Conservation (phyloP, 495 filamentous ascomycete species). For the Parmelia sp. region DNA sequence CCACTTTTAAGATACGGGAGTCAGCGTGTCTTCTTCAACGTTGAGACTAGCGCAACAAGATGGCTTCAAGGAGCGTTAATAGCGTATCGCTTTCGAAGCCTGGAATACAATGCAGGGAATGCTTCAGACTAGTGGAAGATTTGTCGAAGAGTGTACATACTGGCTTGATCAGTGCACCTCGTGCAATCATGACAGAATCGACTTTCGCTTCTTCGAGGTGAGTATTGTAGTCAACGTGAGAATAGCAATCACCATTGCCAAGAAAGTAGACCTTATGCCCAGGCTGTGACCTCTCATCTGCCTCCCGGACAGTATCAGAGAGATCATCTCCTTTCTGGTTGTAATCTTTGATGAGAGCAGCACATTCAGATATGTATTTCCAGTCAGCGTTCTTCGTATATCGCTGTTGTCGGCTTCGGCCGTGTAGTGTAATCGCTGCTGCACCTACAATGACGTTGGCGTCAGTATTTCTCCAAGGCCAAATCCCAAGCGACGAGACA, state of each 20-base stretch:
- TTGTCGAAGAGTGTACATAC: neutral
- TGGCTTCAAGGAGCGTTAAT: neutral
- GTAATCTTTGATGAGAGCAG: constrained; percentile 72
- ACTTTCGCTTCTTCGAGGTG: constrained; percentile 72
- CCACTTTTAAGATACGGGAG: constrained; percentile 80
- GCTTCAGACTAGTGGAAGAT: neutral
- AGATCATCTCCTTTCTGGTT: constrained; percentile 56
- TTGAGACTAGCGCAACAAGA: neutral
- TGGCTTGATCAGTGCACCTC: constrained; percentile 43
- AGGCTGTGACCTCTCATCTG: constrained; percentile 60
- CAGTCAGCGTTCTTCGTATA: constrained; percentile 88
- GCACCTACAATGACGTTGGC: constrained; percentile 33
- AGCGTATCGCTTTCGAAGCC: neutral
- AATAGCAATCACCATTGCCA: constrained; percentile 94
- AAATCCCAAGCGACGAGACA: neutral
- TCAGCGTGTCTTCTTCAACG: constrained; percentile 23
- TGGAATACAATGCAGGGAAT: neutral
- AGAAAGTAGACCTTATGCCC: constrained; percentile 71
- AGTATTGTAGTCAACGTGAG: constrained; percentile 76
- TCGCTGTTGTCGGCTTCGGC: constrained; percentile 85
- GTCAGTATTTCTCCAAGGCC: neutral
- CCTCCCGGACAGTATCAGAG: constrained; percentile 68
- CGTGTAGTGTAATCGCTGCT: constrained; percentile 90
- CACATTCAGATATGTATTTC: constrained; percentile 85
- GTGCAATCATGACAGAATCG: constrained; percentile 84